These are phyloP conservation scores for Sclerotinia subarctica DNA, from an alignment of 2,329 filamentous ascomycete species.

Conservation along the genomic window DNA sequence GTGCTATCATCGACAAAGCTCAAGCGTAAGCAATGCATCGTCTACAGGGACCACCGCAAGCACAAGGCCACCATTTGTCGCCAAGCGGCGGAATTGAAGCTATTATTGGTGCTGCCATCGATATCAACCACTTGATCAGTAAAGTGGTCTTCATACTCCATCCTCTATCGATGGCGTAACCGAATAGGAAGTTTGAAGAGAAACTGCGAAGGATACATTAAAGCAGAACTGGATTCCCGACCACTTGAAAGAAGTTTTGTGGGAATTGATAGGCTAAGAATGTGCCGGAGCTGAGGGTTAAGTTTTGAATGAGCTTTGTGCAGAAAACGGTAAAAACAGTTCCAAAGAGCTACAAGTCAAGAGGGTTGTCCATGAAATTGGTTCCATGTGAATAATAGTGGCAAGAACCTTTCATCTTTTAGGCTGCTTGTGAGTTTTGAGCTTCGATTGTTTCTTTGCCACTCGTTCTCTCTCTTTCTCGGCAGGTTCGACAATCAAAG, in stretches of 20 bases:
- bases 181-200: background rate
- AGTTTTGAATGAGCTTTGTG: background rate
- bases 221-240: background rate
- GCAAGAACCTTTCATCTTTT: background rate
- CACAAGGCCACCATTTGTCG: too few species aligned
- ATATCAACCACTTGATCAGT: too few species aligned
- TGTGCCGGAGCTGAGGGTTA: too few species aligned
- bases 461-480: constrained; percentile 11
- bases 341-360: background rate
- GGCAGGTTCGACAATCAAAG: constrained; percentile 20
- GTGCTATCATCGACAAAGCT: too few species aligned
- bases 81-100: too few species aligned
- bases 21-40: too few species aligned
- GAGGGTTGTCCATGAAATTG: background rate
- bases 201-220: background rate
- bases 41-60: too few species aligned
- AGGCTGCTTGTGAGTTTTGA: background rate
- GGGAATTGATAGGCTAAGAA: background rate
- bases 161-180: rapidly evolving
- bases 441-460: constrained; percentile 15
- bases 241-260: background rate
- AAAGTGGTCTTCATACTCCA: background rate
- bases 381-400: background rate
- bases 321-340: background rate
- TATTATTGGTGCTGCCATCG: background rate